phyloP scores from a whole-genome alignment of 805 yeast species.

The Yarrowia sp. region DNA sequence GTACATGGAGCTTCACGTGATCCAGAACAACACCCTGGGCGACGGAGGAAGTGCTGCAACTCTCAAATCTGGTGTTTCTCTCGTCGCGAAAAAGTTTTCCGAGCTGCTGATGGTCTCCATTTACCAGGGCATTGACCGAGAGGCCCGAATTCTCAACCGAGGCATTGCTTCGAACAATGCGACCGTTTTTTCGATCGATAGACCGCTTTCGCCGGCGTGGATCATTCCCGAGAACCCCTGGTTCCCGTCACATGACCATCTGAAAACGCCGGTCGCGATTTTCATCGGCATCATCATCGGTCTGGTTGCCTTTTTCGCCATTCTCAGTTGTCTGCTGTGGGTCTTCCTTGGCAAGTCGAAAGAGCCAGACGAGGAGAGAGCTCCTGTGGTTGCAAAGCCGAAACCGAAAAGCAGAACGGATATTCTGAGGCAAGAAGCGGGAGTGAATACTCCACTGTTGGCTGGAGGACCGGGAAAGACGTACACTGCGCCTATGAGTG shows the following conservation, averaged over 20 bases:
- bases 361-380: neutral
- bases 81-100: conserved; percentile 31
- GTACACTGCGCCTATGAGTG: conserved; percentile 23
- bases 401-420: conserved; percentile 7
- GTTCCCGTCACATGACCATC: conserved; percentile 33
- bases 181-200: conserved; percentile 38
- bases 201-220: conserved; percentile 40
- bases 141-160: conserved; percentile 30
- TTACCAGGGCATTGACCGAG: conserved; percentile 31
- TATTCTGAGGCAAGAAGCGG: neutral
- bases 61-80: conserved; percentile 31
- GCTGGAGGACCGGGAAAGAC: neutral
- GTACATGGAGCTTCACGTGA: conserved; percentile 64
- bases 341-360: conserved; percentile 11
- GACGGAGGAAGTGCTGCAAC: conserved; percentile 32
- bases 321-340: conserved; percentile 7
- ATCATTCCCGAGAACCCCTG: conserved; percentile 33
- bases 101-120: conserved; percentile 35
- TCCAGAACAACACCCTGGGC: conserved; percentile 52
- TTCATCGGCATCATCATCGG: conserved; percentile 25
- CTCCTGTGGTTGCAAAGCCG: neutral
- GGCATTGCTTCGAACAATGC: conserved; percentile 34
- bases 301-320: conserved; percentile 15
- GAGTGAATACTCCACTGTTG: conserved; percentile 1
- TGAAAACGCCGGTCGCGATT: conserved; percentile 38